phyloP scores from a whole-genome alignment of 805 yeast genomes.

The Starmera dryadoides region DNA sequence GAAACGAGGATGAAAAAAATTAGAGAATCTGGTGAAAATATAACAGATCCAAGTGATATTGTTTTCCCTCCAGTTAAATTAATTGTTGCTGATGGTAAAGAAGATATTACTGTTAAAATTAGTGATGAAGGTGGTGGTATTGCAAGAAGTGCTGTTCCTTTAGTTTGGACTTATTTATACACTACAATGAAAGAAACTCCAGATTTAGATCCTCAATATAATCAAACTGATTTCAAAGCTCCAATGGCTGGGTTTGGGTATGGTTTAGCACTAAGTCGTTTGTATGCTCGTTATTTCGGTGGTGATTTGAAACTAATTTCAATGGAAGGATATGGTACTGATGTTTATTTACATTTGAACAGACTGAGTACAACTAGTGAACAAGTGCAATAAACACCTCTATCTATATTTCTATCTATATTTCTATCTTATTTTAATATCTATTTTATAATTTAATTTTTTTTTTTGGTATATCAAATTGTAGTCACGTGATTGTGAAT shows the following conservation, averaged over 20 bases:
- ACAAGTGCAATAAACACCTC: slow-evolving; percentile 32
- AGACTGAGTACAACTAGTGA: slow-evolving; percentile 68
- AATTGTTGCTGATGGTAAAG: slow-evolving; percentile 81
- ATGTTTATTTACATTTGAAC: slow-evolving; percentile 81
- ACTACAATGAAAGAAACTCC: slow-evolving; percentile 80
- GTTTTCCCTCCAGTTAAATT: slow-evolving; percentile 79
- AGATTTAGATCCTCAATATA: slow-evolving; percentile 30
- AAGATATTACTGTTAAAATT: slow-evolving; percentile 84
- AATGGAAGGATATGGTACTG: slow-evolving; percentile 95
- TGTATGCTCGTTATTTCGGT: slow-evolving; percentile 85
- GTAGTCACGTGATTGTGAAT: no score
- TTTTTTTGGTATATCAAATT: no score
- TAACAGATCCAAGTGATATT: slow-evolving; percentile 45
- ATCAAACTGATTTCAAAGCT: slow-evolving; percentile 64
- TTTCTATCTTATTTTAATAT: no score
- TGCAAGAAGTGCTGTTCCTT: slow-evolving; percentile 73
- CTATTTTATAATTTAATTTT: no score
- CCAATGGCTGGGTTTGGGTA: slow-evolving; percentile 96
- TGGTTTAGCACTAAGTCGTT: slow-evolving; percentile 79
- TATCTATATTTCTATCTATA: slow-evolving; percentile 2
- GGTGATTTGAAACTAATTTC: slow-evolving; percentile 82
- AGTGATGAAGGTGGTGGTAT: slow-evolving; percentile 95
- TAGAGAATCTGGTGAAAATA: slow-evolving; percentile 29
- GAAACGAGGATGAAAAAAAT: slow-evolving; percentile 63
- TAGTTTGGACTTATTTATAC: slow-evolving; percentile 87